These are phyloP conservation scores for Colletotrichum magnum DNA, from an alignment of 2,329 filamentous ascomycete species.

Conservation along the genomic window DNA sequence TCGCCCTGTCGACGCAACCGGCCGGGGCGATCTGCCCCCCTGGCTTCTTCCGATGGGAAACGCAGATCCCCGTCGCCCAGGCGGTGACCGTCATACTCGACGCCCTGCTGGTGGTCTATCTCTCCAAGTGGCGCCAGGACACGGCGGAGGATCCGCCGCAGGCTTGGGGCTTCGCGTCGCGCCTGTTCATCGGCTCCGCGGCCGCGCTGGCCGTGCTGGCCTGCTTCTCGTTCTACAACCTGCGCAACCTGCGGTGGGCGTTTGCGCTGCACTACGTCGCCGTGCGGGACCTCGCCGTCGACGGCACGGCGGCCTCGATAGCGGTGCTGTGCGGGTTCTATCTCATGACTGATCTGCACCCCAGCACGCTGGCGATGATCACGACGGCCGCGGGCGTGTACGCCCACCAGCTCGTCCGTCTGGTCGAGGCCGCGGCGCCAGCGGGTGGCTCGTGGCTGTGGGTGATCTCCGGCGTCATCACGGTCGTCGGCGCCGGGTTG, in stretches of 20 bases:
- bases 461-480: slow-evolving; percentile 14
- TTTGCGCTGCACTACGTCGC: slow-evolving; percentile 47
- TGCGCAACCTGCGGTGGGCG: slow-evolving; percentile 48
- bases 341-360: slow-evolving; percentile 47
- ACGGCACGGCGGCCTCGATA: slow-evolving; percentile 45
- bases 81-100: slow-evolving; percentile 48
- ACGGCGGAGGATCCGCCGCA: slow-evolving; percentile 43
- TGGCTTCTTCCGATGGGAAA: slow-evolving; percentile 44
- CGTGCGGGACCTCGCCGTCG: slow-evolving; percentile 48
- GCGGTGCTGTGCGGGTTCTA: slow-evolving; percentile 46
- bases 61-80: slow-evolving; percentile 49
- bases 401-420: slow-evolving; percentile 42
- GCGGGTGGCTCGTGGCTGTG: slow-evolving; percentile 24
- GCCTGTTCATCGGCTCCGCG: slow-evolving; percentile 44
- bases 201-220: slow-evolving; percentile 45
- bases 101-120: slow-evolving; percentile 47
- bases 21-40: slow-evolving; percentile 50
- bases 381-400: slow-evolving; percentile 44
- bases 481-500: slow-evolving; percentile 39
- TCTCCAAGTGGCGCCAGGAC: slow-evolving; percentile 47
- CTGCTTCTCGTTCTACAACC: slow-evolving; percentile 48
- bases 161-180: slow-evolving; percentile 45
- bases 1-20: slow-evolving; percentile 44
- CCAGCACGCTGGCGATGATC: slow-evolving; percentile 47
- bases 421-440: slow-evolving; percentile 18